Base-by-base conservation (phyloP, 805 yeast genomes). In the Candida khao-thaluensis region DNA sequence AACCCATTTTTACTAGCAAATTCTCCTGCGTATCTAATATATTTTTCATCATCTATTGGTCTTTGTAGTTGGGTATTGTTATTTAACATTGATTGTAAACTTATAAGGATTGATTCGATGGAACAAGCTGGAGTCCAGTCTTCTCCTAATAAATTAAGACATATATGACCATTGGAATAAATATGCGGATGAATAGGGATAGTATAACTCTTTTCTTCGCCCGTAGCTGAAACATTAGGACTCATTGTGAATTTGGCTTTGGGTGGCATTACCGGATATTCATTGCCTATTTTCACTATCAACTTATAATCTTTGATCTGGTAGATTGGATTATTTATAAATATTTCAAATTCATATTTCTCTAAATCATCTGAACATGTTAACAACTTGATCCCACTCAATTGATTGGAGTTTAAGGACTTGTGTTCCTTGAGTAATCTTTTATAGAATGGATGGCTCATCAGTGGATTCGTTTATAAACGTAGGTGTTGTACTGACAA, bases 151-250 rank as follows among this genome's bases (percentile, higher is more conserved):
- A 84, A 59, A 50, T 83, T 78, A 15, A 83, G 61, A 53, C 91
- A 83, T n/a, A 83, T 83, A 50, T 84, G 90, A 1, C 90, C 91
- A 51, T 84, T 84, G 22, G 82, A 72, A 52, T 83, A 83, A 2
- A 83, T 69, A 52, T 83, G 91, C 0, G 91, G 91, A 52, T 83
- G 89, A 2, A 81, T 49, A 1, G 91, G 91, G 3, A 83, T 72
- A 9, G 35, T 28, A 25, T 49, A 26, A 3, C 16, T 27, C 34
- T 35, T 40, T 5, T 27, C 44, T 2, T 48, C 50, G 5, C 37
- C 28, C 12, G 12, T 17, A 6, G 35, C 26, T 14, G 7, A 22
- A 6, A 25, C 11, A 10, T 21, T 29, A 14, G 35, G 34, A 29
- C 39, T 38, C 3, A 32, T 48, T n/a, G 76, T 52, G 51, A 81